A percentile compares a stretch with the other conserved stretches of the same genome.
These are phyloP conservation scores for Talaromyces islandicus DNA, from an alignment of 2,329 filamentous ascomycete genomes.

Conservation along the genomic window DNA sequence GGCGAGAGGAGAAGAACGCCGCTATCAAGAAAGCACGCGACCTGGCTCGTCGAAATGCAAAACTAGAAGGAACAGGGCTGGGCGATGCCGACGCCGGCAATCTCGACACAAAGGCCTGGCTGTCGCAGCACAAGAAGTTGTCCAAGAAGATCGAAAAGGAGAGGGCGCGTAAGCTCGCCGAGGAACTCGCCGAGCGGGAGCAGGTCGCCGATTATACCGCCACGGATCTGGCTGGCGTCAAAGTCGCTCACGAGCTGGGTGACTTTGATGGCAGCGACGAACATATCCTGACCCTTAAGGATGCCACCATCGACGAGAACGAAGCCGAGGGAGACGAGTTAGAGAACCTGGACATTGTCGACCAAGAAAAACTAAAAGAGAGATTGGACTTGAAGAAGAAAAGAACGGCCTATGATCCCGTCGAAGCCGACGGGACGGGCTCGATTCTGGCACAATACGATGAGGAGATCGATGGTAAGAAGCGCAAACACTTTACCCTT, in stretches of 20 bases:
- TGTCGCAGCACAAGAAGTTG: constrained; percentile 84
- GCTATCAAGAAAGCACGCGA: constrained; percentile 85
- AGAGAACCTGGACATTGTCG: constrained; percentile 37
- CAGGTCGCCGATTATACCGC: constrained; percentile 72
- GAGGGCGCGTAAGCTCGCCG: constrained; percentile 63
- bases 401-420: constrained; percentile 80
- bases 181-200: constrained; percentile 73
- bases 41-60: constrained; percentile 66
- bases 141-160: constrained; percentile 80
- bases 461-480: constrained; percentile 88
- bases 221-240: constrained; percentile 81
- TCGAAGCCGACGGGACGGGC: constrained; percentile 55
- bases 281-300: constrained; percentile 90
- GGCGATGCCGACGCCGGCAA: constrained; percentile 66
- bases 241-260: constrained; percentile 79
- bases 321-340: constrained; percentile 88
- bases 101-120: constrained; percentile 76
- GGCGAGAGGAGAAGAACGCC: constrained; percentile 72
- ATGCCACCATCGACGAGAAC: constrained; percentile 75
- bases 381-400: constrained; percentile 84
- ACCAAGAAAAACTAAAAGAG: constrained; percentile 48
- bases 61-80: constrained; percentile 75
- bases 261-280: constrained; percentile 75
- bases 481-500: constrained; percentile 79
- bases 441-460: constrained; percentile 86